Evolutionary conservation across 768 basidiomycete species (phyloP), one percentile per base, ranked within the genome.

Genomic region (Kwoniella botswanensis): DNA sequence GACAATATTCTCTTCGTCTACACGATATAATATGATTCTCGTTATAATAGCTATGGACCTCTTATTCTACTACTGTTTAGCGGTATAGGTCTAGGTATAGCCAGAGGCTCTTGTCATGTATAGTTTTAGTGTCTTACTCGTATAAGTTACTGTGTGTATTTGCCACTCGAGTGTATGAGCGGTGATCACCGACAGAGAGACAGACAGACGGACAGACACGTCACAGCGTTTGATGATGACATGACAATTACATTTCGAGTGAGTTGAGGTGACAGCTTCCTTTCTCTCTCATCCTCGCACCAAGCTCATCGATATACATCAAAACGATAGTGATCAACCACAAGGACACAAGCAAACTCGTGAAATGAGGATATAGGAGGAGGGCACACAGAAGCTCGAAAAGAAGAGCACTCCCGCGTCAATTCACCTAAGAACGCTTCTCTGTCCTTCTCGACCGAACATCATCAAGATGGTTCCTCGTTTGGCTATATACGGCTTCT

Each of bases 401-500:
- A 15, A 18, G 18, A 50, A 18, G 12, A 6, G 46, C 18, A 50
- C 18, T 13, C 46, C 46, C 35, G 35, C 7, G 35, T 7, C 35
- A 1, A 9, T 35, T 7, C 35, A 35, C 35, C 35, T 35, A 9
- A 35, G 35, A 59, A 26, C 13, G 29, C 22, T 24, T 21, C n/a
- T 55, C 54, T 21, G 2, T 55, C 54, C 54, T 55, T 55, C 10
- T n/a, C 54, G 54, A n/a, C 26, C 26, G 26, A 26, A 26, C 26
- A 26, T 26, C 26, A 26, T 18, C 18, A 74, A 65, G 21, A 77
- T 81, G 73, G 74, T 72, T 10, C 67, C 77, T 61, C 76, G 81
- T 18, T 75, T 94, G 63, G 81, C 90, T 29, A 80, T 92, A 56
- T 97, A 98, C 79, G 85, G 87, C 42, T 67, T 89, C 13, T 77